Percentiles rank a stretch among this genome's conserved stretches.
Conservation (phyloP, 163 green algal species). For the Volvox carteri region DNA sequence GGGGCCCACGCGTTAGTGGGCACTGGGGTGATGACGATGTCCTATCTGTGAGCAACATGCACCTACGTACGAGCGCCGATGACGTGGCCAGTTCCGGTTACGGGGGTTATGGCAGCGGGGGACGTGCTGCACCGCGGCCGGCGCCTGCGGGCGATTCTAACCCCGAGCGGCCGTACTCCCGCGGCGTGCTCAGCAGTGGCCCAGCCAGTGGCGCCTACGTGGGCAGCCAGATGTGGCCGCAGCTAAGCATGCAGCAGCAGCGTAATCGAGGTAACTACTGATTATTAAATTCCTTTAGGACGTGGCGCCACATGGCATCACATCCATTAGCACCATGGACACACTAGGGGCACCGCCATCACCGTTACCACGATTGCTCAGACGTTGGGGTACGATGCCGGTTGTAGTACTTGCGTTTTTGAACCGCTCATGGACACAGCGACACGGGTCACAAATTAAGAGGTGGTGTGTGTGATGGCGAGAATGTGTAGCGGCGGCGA, state of each 20-base stretch:
- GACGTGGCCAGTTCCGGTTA: constrained; percentile 16
- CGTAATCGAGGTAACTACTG: constrained; percentile 33
- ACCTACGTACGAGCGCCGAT: constrained; percentile 19
- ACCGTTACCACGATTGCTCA: too few species aligned
- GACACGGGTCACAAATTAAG: too few species aligned
- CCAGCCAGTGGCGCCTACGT: not conserved
- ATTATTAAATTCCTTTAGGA: too few species aligned
- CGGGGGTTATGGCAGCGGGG: constrained; percentile 31
- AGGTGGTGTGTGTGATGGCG: too few species aligned
- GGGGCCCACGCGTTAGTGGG: constrained; percentile 37
- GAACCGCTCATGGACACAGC: too few species aligned
- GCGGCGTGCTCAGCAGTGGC: constrained; percentile 25
- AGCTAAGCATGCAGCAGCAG: constrained; percentile 49
- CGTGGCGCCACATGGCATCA: too few species aligned
- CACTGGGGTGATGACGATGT: constrained; percentile 55
- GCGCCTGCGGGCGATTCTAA: not conserved
- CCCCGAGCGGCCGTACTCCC: constrained; percentile 44
- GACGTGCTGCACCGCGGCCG: not conserved
- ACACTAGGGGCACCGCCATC: too few species aligned
- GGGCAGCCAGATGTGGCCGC: constrained; percentile 44
- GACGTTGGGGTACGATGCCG: too few species aligned
- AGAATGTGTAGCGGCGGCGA: too few species aligned
- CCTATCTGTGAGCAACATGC: not conserved
- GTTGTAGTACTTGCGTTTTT: too few species aligned
- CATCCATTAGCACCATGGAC: too few species aligned